Evolutionary conservation across 164 flowering plant species (phyloP), one percentile per base, ranked within the genome.

Genomic region (Euptelea pleiosperma): DNA sequence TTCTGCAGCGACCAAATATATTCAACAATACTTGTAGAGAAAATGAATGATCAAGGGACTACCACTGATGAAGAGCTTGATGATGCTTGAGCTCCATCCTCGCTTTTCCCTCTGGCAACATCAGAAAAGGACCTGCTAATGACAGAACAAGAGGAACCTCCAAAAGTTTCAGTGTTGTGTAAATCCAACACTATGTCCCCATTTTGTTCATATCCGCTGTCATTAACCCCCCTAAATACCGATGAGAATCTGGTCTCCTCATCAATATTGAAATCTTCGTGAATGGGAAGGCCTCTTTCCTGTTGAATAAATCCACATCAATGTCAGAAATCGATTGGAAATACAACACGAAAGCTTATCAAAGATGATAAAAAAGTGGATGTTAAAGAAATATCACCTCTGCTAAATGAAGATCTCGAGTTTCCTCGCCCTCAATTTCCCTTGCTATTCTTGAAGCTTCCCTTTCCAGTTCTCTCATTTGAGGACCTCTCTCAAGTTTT

Each of bases 361-460:
- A 49, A 15, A 12, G 31, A 47, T 55, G 37, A 46, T 40, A 3
- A 58, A 30, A 19, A 7, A 16, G n/a, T 47, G 11, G 16, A 61
- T 26, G 40, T 1, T 31, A 61, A 19, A 8, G 47, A 21, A 63
- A 50, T 2, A 57, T 60, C 57, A 89, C 99, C 96, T 94, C 99
- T 50, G 96, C 96, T 64, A 89, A 66, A 77, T 94, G 99, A 67
- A 83, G 79, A 79, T 94, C 98, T 52, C 68, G 71, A 37, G 99
- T 94, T 4, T 80, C 96, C 79, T 94, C 96, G 19, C 91, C 89
- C 77, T 91, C 94, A 72, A 94, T 94, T 77, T 94, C 99, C 74
- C 86, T 84, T 1, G 99, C 99, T 68, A 91, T 79, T 68, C 95
- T 80, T 36, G 50, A 19, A 29, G 99, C 99, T 79, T 87, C 84